Percentiles rank a stretch among this genome's conserved stretches.
Evolutionary conservation across 805 yeast genomes (phyloP).

Genomic region (Scheffersomyces amazonensis): DNA sequence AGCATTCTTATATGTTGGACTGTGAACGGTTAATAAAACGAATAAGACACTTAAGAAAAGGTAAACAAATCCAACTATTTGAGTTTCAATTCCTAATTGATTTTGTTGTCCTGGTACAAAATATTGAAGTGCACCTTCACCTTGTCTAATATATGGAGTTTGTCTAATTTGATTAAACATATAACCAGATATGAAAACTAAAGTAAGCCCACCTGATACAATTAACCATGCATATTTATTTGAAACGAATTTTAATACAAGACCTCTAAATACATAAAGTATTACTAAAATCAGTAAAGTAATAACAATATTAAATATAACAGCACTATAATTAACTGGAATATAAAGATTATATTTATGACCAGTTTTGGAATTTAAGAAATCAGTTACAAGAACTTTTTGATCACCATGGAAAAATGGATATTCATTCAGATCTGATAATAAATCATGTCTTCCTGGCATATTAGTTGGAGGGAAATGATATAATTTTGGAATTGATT

Average conservation of each 20-base stretch:
- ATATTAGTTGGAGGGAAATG: constrained; percentile 52
- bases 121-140: constrained; percentile 36
- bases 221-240: constrained; percentile 73
- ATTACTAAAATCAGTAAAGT: constrained; percentile 14
- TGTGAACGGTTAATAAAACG: constrained; percentile 56
- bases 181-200: constrained; percentile 81
- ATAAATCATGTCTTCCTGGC: constrained; percentile 24
- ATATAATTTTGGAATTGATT: constrained; percentile 76
- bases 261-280: constrained; percentile 21
- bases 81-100: constrained; percentile 89
- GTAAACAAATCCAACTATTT: constrained; percentile 71
- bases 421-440: constrained; percentile 34
- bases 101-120: constrained; percentile 60
- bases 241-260: constrained; percentile 39
- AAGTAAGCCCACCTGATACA: constrained; percentile 54
- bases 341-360: constrained; percentile 32
- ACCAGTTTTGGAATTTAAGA: constrained; percentile 34
- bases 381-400: constrained; percentile 31
- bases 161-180: constrained; percentile 90
- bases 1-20: constrained; percentile 46
- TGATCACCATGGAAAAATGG: constrained; percentile 47
- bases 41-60: constrained; percentile 62
- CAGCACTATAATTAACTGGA: constrained; percentile 39
- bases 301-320: constrained; percentile 13
- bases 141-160: constrained; percentile 57